phyloP scores from a whole-genome alignment of 805 yeast genomes.

The Starmerella roubikii region DNA sequence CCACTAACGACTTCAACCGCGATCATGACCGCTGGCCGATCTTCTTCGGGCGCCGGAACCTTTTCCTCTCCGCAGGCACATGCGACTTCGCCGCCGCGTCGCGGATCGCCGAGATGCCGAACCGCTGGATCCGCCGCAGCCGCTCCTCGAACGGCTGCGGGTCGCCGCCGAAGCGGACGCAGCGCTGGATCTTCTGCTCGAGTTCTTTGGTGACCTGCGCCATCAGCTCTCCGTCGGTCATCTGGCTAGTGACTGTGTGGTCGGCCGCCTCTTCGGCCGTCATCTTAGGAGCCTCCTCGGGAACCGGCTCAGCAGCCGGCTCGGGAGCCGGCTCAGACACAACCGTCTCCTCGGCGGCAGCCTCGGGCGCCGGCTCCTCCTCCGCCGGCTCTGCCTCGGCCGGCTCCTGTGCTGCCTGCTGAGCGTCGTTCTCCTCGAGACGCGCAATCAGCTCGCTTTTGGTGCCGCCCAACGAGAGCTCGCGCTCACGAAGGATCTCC shows the following conservation, averaged over 20 bases:
- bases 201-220: slow-evolving; percentile 53
- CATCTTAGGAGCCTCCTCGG: slow-evolving; percentile 4
- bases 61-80: not conserved
- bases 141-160: slow-evolving; percentile 43
- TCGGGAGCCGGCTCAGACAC: slow-evolving; percentile 13
- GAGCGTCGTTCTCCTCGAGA: slow-evolving; percentile 41
- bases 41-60: not conserved
- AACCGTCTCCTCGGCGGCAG: slow-evolving; percentile 12
- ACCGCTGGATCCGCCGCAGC: slow-evolving; percentile 62
- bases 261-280: slow-evolving; percentile 18
- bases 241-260: slow-evolving; percentile 17
- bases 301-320: slow-evolving; percentile 7
- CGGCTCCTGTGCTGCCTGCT: slow-evolving; percentile 11
- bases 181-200: slow-evolving; percentile 53
- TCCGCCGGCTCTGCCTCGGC: slow-evolving; percentile 17
- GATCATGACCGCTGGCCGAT: no score
- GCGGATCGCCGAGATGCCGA: slow-evolving; percentile 45
- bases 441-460: slow-evolving; percentile 64
- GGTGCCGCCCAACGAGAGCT: slow-evolving; percentile 59
- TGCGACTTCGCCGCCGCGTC: slow-evolving; percentile 14
- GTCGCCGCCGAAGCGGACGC: slow-evolving; percentile 58
- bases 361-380: slow-evolving; percentile 13
- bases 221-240: slow-evolving; percentile 59
- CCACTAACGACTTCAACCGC: no score
- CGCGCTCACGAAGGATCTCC: slow-evolving; percentile 54